Conservation (phyloP, 768 basidiomycete species). For the Boletus reticulatus region DNA sequence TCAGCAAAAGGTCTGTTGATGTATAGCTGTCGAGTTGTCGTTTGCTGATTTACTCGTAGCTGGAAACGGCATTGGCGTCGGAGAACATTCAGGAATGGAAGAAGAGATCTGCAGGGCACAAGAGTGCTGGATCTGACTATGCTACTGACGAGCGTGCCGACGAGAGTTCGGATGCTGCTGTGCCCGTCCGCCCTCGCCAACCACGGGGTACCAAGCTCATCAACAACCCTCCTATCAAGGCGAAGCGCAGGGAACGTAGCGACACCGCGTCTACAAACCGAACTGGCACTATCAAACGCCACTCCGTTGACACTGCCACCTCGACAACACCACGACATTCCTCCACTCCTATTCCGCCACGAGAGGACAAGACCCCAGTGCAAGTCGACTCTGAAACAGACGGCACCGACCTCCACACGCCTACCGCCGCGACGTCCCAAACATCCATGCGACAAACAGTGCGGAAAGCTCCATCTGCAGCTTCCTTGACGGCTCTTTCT, state of each 20-base stretch:
- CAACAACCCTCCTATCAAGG: constrained; percentile 34
- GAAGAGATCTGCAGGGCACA: constrained; percentile 27
- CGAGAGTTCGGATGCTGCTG: constrained; percentile 48
- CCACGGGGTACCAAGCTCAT: constrained; percentile 34
- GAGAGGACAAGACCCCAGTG: constrained; percentile 35
- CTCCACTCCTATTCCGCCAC: constrained; percentile 25
- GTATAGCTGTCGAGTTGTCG: background rate
- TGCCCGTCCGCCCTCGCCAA: constrained; percentile 42
- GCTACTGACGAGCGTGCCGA: constrained; percentile 53
- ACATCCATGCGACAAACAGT: constrained; percentile 16
- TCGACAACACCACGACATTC: constrained; percentile 30
- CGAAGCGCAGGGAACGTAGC: constrained; percentile 48
- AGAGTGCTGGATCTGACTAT: constrained; percentile 24
- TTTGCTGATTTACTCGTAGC: constrained; percentile 39
- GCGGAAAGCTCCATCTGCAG: constrained; percentile 35
- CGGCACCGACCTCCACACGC: constrained; percentile 18
- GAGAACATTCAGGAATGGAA: constrained; percentile 44
- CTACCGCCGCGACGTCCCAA: constrained; percentile 31
- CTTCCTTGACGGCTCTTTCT: constrained; percentile 25
- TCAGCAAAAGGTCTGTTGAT: constrained; percentile 76
- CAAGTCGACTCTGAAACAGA: constrained; percentile 41
- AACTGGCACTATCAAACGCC: constrained; percentile 35
- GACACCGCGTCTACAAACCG: constrained; percentile 65
- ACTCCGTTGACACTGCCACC: constrained; percentile 23
- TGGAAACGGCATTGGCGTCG: constrained; percentile 69